Evolutionary conservation across 495 filamentous ascomycete species (phyloP).

Genomic region (Neurospora pannonica): DNA sequence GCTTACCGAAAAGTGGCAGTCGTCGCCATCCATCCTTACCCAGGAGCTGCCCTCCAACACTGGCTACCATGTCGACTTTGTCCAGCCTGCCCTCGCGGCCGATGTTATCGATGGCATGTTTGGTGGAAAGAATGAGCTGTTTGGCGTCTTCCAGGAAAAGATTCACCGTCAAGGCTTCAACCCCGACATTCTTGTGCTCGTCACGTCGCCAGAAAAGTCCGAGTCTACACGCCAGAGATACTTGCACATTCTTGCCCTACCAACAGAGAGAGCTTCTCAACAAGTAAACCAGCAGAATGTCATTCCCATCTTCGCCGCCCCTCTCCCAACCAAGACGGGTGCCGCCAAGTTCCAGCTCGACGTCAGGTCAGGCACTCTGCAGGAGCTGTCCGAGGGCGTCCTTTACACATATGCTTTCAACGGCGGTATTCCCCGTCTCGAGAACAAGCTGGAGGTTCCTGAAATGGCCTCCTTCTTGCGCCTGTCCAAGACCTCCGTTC

Average conservation of each 20-base stretch:
- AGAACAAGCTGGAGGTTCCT: constrained; percentile 26
- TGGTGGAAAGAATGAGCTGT: constrained; percentile 27
- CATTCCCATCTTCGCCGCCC: constrained; percentile 18
- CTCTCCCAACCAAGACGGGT: constrained; percentile 11
- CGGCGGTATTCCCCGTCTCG: constrained; percentile 35
- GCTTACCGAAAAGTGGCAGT: constrained; percentile 30
- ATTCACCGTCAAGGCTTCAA: constrained; percentile 30
- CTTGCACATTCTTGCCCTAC: constrained; percentile 37
- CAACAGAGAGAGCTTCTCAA: constrained; percentile 19
- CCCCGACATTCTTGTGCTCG: constrained; percentile 38
- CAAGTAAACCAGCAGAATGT: constrained; percentile 12
- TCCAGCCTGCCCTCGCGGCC: constrained; percentile 22
- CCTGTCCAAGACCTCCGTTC: constrained; percentile 40
- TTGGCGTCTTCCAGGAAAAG: constrained; percentile 29
- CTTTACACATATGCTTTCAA: constrained; percentile 44
- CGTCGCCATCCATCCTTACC: constrained; percentile 21
- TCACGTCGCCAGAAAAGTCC: constrained; percentile 21
- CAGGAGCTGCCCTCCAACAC: constrained; percentile 26
- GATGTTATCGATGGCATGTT: constrained; percentile 37
- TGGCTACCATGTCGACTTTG: constrained; percentile 30
- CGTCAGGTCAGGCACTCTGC: constrained; percentile 43
- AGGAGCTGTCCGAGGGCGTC: constrained; percentile 35
- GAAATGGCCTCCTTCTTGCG: constrained; percentile 41
- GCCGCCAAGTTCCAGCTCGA: constrained; percentile 41
- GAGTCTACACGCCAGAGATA: constrained; percentile 16